Conservation (phyloP, 1,284 basidiomycete species). For the Caloboletus inedulis region DNA sequence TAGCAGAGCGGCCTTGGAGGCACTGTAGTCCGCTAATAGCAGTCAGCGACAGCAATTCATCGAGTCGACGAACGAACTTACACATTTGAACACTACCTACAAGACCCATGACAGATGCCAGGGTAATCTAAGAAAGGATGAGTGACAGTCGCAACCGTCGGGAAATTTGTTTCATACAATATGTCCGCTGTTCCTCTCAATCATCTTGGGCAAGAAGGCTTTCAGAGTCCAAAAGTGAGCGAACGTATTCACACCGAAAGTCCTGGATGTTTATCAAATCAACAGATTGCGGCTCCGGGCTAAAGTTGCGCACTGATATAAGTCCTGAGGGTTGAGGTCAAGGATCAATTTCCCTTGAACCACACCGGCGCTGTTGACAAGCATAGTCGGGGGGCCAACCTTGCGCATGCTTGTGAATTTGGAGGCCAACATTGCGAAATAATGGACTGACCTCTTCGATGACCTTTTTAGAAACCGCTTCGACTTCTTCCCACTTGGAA, state of each 20-base stretch:
- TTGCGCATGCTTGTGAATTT: constrained; percentile 31
- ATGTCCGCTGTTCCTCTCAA: constrained; percentile 76
- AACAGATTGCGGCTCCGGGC: neutral
- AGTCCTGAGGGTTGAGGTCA: constrained; percentile 73
- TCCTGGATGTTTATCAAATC: constrained; percentile 46
- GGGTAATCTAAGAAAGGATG: constrained; percentile 54
- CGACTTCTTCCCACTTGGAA: constrained; percentile 80
- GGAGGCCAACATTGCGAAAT: neutral
- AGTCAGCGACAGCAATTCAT: constrained; percentile 5
- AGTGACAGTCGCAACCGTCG: neutral
- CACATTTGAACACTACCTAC: constrained; percentile 78
- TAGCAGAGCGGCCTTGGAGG: constrained; percentile 82
- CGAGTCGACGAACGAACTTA: constrained; percentile 38
- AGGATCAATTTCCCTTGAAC: constrained; percentile 85
- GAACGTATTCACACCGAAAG: constrained; percentile 85
- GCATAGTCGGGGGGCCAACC: constrained; percentile 85
- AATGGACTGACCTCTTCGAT: constrained; percentile 60
- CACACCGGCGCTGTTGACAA: constrained; percentile 97
- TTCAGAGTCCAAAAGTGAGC: constrained; percentile 90
- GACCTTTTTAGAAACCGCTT: constrained; percentile 66
- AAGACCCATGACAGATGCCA: constrained; percentile 78
- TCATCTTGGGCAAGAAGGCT: constrained; percentile 90
- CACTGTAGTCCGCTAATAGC: constrained; percentile 77
- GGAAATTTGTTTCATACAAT: constrained; percentile 55
- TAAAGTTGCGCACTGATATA: constrained; percentile 65